Conservation (phyloP, 2,329 filamentous ascomycete species). For the Alternaria sp. region DNA sequence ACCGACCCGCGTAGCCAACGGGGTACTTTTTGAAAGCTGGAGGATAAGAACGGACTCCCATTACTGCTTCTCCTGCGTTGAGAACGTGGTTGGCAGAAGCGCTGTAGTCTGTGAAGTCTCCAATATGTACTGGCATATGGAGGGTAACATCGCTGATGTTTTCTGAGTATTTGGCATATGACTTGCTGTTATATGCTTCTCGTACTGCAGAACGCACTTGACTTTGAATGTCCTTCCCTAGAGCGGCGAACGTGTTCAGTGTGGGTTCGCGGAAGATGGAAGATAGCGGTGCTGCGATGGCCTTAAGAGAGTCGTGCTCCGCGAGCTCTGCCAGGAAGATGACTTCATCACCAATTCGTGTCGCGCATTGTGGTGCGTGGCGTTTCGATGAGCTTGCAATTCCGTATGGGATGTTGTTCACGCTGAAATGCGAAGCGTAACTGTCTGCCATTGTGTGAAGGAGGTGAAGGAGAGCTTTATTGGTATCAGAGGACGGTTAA, state of each 20-base stretch:
- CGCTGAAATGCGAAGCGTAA: constrained; percentile 40
- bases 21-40: constrained; percentile 47
- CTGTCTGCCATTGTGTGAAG: constrained; percentile 26
- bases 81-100: constrained; percentile 62
- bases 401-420: constrained; percentile 45
- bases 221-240: constrained; percentile 51
- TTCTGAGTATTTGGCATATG: constrained; percentile 24
- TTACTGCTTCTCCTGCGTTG: constrained; percentile 56
- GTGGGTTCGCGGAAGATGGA: constrained; percentile 43
- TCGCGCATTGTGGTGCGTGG: constrained; percentile 56
- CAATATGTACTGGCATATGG: constrained; percentile 64
- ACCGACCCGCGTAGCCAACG: constrained; percentile 64
- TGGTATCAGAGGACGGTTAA: not conserved
- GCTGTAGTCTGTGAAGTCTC: constrained; percentile 67
- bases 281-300: constrained; percentile 26
- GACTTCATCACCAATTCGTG: constrained; percentile 60
- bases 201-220: constrained; percentile 55
- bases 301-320: constrained; percentile 37
- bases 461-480: not conserved
- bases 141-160: constrained; percentile 55
- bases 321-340: constrained; percentile 61
- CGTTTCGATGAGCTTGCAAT: constrained; percentile 36
- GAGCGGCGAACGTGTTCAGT: constrained; percentile 61
- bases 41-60: constrained; percentile 31
- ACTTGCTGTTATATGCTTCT: constrained; percentile 36